Conservation (phyloP, 2,329 filamentous ascomycete species). For the Lecanoromycetidae sp. region DNA sequence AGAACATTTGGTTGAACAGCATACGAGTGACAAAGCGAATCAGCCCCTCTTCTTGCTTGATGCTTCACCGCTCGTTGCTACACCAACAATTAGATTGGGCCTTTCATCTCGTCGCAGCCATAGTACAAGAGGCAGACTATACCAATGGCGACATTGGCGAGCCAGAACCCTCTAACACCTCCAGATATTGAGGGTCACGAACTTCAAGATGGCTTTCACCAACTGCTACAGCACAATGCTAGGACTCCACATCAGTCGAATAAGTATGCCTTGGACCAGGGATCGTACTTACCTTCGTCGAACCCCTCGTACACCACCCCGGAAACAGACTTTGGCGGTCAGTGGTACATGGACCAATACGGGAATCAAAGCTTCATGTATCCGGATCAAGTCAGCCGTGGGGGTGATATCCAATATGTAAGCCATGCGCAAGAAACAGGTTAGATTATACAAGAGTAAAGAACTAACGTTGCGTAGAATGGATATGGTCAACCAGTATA, state of each 20-base stretch:
- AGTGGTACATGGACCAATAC: constrained; percentile 10
- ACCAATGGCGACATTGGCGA: constrained; percentile 26
- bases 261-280: constrained; percentile 19
- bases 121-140: constrained; percentile 2
- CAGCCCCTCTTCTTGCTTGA: background rate
- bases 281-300: constrained; percentile 13
- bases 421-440: background rate
- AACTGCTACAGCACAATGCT: constrained; percentile 36
- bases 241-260: constrained; percentile 17
- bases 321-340: constrained; percentile 7
- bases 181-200: constrained; percentile 32
- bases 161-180: constrained; percentile 35
- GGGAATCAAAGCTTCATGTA: constrained; percentile 8
- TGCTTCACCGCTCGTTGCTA: background rate
- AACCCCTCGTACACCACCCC: constrained; percentile 6
- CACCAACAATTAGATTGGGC: background rate
- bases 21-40: constrained; percentile 4
- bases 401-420: constrained; percentile 8
- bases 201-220: constrained; percentile 32
- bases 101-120: background rate
- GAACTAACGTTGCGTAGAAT: constrained; percentile 6
- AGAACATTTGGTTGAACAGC: background rate
- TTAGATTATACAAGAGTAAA: background rate
- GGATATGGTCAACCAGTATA: constrained; percentile 5
- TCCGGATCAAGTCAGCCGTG: background rate